Percentiles rank a stretch among this genome's conserved stretches.
Evolutionary conservation across 768 basidiomycete species (phyloP).

Genomic region (Russula sp.): DNA sequence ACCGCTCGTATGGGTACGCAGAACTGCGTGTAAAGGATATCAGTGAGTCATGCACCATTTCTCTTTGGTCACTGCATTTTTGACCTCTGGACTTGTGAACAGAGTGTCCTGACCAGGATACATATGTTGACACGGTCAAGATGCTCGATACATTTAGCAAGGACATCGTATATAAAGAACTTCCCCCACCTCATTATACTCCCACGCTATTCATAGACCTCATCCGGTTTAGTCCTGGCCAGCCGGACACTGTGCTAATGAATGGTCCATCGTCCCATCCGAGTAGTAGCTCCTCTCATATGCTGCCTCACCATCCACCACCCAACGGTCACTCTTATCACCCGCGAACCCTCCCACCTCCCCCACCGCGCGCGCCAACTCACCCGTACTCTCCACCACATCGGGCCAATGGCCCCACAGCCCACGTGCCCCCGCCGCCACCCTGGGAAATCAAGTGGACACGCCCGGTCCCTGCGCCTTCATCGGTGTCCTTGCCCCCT

Average conservation of each 20-base stretch:
- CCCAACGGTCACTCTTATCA: constrained; percentile 11
- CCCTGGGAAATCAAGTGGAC: constrained; percentile 31
- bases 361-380: constrained; percentile 29
- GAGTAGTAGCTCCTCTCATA: constrained; percentile 22
- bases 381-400: constrained; percentile 14
- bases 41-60: constrained; percentile 34
- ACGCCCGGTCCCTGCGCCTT: constrained; percentile 21
- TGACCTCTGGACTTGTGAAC: constrained; percentile 22
- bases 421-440: constrained; percentile 32
- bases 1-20: constrained; percentile 60
- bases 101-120: constrained; percentile 45
- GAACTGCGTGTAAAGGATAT: constrained; percentile 67
- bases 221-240: constrained; percentile 51
- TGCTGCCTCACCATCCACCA: constrained; percentile 13
- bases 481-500: not conserved
- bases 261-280: constrained; percentile 22
- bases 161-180: constrained; percentile 59
- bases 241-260: constrained; percentile 35
- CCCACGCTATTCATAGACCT: constrained; percentile 72
- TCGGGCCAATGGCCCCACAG: constrained; percentile 4
- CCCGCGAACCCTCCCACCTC: constrained; percentile 22
- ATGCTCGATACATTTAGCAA: constrained; percentile 73
- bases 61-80: not conserved
- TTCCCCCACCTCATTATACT: constrained; percentile 49
- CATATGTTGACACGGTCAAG: constrained; percentile 62